Percentiles rank a stretch among this genome's conserved stretches.
Conservation (phyloP, 2,329 filamentous ascomycete genomes). For the Diplodia corticola region DNA sequence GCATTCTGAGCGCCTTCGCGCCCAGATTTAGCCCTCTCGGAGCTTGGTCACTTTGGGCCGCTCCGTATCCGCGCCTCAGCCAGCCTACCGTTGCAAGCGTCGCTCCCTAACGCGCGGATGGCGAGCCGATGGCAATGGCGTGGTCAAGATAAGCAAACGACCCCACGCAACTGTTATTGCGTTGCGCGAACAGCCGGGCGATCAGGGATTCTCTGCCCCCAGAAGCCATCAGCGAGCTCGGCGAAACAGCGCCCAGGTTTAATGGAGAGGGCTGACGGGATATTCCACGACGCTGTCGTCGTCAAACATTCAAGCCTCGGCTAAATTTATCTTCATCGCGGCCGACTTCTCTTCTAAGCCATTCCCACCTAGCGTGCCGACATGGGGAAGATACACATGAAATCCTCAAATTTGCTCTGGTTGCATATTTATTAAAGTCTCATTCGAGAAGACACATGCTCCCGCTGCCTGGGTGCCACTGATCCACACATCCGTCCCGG, state of each 20-base stretch:
- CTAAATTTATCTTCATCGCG: constrained; percentile 5
- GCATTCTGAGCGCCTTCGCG: background rate
- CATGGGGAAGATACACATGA: constrained; percentile 3
- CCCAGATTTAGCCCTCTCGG: background rate
- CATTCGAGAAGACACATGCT: constrained; percentile 13
- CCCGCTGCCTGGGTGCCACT: constrained; percentile 1
- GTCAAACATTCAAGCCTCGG: background rate
- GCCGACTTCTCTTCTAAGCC: constrained; percentile 9
- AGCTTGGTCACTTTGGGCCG: background rate
- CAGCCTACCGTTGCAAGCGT: background rate
- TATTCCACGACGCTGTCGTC: background rate
- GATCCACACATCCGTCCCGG: background rate
- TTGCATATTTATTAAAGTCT: constrained; percentile 13
- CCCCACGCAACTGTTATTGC: constrained; percentile 11
- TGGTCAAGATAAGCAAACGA: constrained; percentile 14
- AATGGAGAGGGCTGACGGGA: constrained; percentile 1
- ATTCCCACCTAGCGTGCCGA: constrained; percentile 4
- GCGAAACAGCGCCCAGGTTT: background rate
- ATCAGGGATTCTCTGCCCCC: constrained; percentile 11
- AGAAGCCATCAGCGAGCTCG: background rate
- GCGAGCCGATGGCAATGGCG: background rate
- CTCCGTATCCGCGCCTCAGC: background rate
- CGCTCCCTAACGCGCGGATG: background rate
- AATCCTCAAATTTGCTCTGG: constrained; percentile 11
- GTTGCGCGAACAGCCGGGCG: constrained; percentile 2